Percentiles rank a stretch among this genome's conserved stretches.
Conservation (phyloP, 2,329 filamentous ascomycete species). For the Microdochium trichocladiopsis region DNA sequence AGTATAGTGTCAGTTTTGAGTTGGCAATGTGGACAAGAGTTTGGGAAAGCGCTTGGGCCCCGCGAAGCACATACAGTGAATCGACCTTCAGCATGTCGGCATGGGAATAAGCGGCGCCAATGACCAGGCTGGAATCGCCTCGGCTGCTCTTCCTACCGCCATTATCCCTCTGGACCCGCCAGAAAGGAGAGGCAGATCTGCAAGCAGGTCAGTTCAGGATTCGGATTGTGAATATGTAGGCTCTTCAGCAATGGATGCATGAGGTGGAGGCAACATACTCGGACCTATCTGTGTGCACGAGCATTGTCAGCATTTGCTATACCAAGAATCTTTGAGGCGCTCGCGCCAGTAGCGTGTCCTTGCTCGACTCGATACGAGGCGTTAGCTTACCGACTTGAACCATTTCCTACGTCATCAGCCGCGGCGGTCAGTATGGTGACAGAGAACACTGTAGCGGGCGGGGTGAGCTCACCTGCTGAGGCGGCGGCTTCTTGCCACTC, state of each 20-base stretch:
- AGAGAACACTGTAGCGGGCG: slow-evolving; percentile 5
- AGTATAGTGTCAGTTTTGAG: slow-evolving; percentile 3
- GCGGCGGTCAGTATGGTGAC: slow-evolving; percentile 23
- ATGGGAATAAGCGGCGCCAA: slow-evolving; percentile 94
- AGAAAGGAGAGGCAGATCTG: slow-evolving; percentile 86
- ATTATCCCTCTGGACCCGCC: slow-evolving; percentile 48
- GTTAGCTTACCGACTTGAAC: slow-evolving; percentile 86
- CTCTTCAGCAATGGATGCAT: not conserved
- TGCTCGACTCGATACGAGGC: too few species aligned
- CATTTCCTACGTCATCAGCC: slow-evolving; percentile 73
- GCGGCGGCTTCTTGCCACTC: slow-evolving; percentile 59
- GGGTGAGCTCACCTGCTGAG: slow-evolving; percentile 53
- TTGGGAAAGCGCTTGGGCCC: not conserved
- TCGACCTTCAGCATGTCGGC: slow-evolving; percentile 89
- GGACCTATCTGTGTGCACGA: slow-evolving; percentile 43
- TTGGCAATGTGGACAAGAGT: not conserved
- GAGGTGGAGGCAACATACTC: slow-evolving; percentile 41
- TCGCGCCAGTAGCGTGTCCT: too few species aligned
- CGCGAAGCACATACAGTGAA: slow-evolving; percentile 51
- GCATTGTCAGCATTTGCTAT: slow-evolving; percentile 6
- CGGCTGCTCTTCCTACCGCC: slow-evolving; percentile 23
- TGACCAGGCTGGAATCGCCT: slow-evolving; percentile 65
- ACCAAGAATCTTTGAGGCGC: too few species aligned
- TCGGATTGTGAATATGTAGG: not conserved
- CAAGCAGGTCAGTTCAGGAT: slow-evolving; percentile 23